Percentiles rank a stretch among this genome's conserved stretches.
These are phyloP conservation scores for Limonomyces culmigenus DNA, from an alignment of 1,284 basidiomycete genomes.

Conservation along the genomic window DNA sequence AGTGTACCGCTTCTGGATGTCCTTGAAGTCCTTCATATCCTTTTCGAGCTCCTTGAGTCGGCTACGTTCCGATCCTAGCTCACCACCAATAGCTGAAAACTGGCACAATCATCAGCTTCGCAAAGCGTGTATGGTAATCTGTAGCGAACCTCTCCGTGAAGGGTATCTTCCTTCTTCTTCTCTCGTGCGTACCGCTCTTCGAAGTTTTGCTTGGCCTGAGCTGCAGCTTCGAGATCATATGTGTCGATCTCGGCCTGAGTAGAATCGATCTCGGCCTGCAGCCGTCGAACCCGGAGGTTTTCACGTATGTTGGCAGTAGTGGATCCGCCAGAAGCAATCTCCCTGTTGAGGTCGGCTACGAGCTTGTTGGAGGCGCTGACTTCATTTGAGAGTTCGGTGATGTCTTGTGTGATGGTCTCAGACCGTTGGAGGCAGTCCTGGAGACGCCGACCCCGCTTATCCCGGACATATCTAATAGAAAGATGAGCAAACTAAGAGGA, in stretches of 20 bases:
- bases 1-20: conserved; percentile 74
- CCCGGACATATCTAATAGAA: conserved; percentile 63
- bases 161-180: conserved; percentile 53
- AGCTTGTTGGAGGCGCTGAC: conserved; percentile 37
- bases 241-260: conserved; percentile 61
- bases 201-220: conserved; percentile 68
- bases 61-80: conserved; percentile 60
- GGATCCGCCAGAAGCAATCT: conserved; percentile 58
- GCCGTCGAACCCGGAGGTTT: conserved; percentile 68
- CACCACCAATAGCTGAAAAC: conserved; percentile 65
- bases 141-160: conserved; percentile 50
- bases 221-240: conserved; percentile 70
- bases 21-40: conserved; percentile 79
- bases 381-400: conserved; percentile 34
- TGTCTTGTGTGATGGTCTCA: conserved; percentile 38
- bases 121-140: conserved; percentile 5
- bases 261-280: conserved; percentile 47
- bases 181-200: conserved; percentile 63
- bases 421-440: conserved; percentile 46
- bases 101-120: conserved; percentile 16
- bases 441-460: conserved; percentile 47
- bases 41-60: conserved; percentile 51
- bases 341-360: conserved; percentile 44
- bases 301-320: conserved; percentile 65
- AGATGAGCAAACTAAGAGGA: too few relatives aligned